Base-by-base conservation (phyloP, 176 grass and related monocot species). In the Lolium perenne region DNA sequence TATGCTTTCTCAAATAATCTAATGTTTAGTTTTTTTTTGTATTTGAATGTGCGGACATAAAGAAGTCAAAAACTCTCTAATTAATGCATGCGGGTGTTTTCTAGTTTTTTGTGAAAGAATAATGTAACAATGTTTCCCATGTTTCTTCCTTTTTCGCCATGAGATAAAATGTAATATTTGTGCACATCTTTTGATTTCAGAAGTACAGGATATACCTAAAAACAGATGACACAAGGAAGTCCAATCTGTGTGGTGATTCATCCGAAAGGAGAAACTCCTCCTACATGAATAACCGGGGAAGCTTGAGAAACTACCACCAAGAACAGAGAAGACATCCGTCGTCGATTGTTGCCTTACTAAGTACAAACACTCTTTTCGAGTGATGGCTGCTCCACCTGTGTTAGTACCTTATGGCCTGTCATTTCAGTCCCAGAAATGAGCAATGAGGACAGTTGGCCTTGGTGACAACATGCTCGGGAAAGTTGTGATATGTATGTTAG, bases 141-240 rank as follows among this genome's bases (percentile, higher is more conserved):
- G n/a, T 87, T 0, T 48, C 47, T 14, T 4, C 49, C 59, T 61
- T 80, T 6, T 74, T 59, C 23, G 17, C 40, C 29, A 71, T 85
- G 77, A 87, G 56, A 60, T 89, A 71, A 64, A 49, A 78, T 80
- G 59, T 73, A 25, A 87, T 78, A 3, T 25, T 25, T 62, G 15
- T 56, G 17, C 32, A 45, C 48, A 20, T 86, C 21, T 70, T 83
- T 2, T 94, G 48, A 49, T 82, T 92, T 83, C 89, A 97, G 91
- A 93, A 93, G 54, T 92, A 97, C 18, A 50, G 89, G 10, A 16
- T 92, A 4, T 90, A 92, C 60, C 18, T 92, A 25, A 95, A 85
- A 74, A 85, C 46, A 20, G 11, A 8, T 21, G 38, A 71, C 29
- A 54, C 86, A 38, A 90, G 22, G 7, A 15, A 21, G 0, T 8